Base-by-base conservation (phyloP, 2,329 filamentous ascomycete genomes). In the Lachnellula arida region DNA sequence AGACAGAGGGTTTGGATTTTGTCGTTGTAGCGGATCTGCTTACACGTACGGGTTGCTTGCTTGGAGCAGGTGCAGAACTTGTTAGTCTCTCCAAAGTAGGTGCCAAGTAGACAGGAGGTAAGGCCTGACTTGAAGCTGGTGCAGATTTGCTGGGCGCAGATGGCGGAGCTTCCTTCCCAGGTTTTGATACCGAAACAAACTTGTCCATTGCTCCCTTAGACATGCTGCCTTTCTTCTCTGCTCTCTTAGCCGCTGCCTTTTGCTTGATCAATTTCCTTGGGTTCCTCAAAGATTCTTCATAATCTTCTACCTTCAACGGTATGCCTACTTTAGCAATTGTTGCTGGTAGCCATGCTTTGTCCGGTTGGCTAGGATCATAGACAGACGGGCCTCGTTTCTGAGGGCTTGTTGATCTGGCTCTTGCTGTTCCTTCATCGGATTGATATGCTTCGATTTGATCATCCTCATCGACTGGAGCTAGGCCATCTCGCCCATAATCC, bases 291-390 rank as follows among this genome's bases (percentile, higher is more conserved):
- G 63, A 59, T 22, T 74, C 76, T 63, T 89, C 81, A 80, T 87
- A 92, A 43, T 81, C 80, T 60, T 85, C 77, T 0, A 89, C 80
- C 28, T 81, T 81, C 2, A 84, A 72, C 3, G 87, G 87, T 53
- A 86, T 78, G 0, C 88, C 87, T 2, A 86, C 69, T 55, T 79
- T 82, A 4, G 84, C 81, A 51, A 89, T 76, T 0, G 80, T 78
- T 62, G 86, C 82, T 22, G 87, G 76, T 5, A 92, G 72, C 89
- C 89, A 93, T 9, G 81, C 70, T 60, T 86, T 81, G 42, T 89
- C 82, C 1, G 83, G 75, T 28, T 83, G 78, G 8, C 77, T 78
- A 0, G 90, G 87, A 63, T 91, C 85, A 63, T 87, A 91, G 0
- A 67, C 70, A 50, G 67, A 75, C 50, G 64, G 72, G 46, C 68